These are phyloP conservation scores for Insectozyma bohioensis DNA, from an alignment of 1,139 yeast species.

Conservation along the genomic window DNA sequence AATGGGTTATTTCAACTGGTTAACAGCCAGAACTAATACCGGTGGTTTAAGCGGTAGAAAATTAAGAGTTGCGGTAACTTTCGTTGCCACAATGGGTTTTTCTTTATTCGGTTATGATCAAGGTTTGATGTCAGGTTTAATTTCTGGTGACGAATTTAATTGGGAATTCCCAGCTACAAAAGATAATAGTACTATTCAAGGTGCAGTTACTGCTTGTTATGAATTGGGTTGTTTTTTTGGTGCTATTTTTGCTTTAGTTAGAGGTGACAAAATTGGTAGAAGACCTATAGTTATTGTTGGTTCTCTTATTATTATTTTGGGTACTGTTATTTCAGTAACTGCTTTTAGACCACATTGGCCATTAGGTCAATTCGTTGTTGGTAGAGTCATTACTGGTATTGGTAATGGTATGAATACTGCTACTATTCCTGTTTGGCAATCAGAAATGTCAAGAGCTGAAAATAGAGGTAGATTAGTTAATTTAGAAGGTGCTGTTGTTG, in stretches of 20 bases:
- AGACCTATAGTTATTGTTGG: conserved; percentile 62
- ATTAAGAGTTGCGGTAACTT: conserved; percentile 47
- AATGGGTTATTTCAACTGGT: conserved; percentile 10
- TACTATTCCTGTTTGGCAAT: conserved; percentile 79
- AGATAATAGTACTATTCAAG: conserved; percentile 48
- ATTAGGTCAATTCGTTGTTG: conserved; percentile 69
- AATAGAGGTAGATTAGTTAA: conserved; percentile 72
- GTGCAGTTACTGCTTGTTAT: conserved; percentile 70
- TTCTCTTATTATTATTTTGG: conserved; percentile 57
- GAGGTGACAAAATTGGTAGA: conserved; percentile 69
- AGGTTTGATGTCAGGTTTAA: conserved; percentile 74
- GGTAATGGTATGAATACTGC: conserved; percentile 82
- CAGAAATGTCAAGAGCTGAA: conserved; percentile 72
- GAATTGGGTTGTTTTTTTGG: conserved; percentile 80
- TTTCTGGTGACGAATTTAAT: conserved; percentile 60
- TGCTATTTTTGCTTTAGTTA: conserved; percentile 60
- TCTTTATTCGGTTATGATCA: conserved; percentile 77
- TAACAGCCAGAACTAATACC: conserved; percentile 36
- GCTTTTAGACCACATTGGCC: conserved; percentile 51
- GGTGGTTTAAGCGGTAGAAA: conserved; percentile 50
- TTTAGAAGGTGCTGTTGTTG: conserved; percentile 69
- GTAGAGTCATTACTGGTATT: conserved; percentile 74
- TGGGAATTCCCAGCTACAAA: conserved; percentile 56
- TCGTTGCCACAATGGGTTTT: conserved; percentile 64
- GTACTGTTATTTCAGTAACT: conserved; percentile 62